A percentile compares a stretch with the other conserved stretches of the same genome.
Conservation (phyloP, 2,329 filamentous ascomycete species). For the Ambrosiella beaveri region DNA sequence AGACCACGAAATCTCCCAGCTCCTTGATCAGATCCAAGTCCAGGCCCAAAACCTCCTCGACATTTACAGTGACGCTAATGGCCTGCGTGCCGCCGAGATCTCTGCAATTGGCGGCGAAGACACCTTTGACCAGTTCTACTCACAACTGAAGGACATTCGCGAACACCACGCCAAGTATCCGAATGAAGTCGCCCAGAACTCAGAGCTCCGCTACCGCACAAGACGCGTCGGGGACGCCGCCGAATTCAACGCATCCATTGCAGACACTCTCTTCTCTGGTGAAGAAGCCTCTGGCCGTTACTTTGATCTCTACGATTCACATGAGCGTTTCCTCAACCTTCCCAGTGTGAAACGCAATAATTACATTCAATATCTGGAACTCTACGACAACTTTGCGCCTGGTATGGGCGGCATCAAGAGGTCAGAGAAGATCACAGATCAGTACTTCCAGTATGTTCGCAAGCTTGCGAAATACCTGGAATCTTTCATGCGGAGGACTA, state of each 20-base stretch:
- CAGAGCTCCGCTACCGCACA: slow-evolving; percentile 76
- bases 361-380: slow-evolving; percentile 84
- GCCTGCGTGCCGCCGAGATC: slow-evolving; percentile 58
- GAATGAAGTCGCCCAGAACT: slow-evolving; percentile 86
- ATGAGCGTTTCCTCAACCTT: slow-evolving; percentile 82
- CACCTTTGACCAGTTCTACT: slow-evolving; percentile 81
- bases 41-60: slow-evolving; percentile 67
- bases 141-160: slow-evolving; percentile 62
- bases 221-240: slow-evolving; percentile 47
- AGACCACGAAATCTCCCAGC: slow-evolving; percentile 80
- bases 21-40: slow-evolving; percentile 70
- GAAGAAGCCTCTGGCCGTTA: slow-evolving; percentile 89
- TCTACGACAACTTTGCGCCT: slow-evolving; percentile 71
- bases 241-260: slow-evolving; percentile 32
- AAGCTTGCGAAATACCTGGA: slow-evolving; percentile 71
- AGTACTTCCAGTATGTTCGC: slow-evolving; percentile 80
- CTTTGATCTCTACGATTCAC: slow-evolving; percentile 68
- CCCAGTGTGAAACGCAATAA: slow-evolving; percentile 68
- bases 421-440: slow-evolving; percentile 73
- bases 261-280: slow-evolving; percentile 86
- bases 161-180: slow-evolving; percentile 82
- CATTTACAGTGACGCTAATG: slow-evolving; percentile 68
- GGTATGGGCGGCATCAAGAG: slow-evolving; percentile 60
- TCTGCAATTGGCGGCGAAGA: slow-evolving; percentile 73
- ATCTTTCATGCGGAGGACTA: slow-evolving; percentile 66